Conservation (phyloP, 2,329 filamentous ascomycete genomes). For the Alternaria sp. region DNA sequence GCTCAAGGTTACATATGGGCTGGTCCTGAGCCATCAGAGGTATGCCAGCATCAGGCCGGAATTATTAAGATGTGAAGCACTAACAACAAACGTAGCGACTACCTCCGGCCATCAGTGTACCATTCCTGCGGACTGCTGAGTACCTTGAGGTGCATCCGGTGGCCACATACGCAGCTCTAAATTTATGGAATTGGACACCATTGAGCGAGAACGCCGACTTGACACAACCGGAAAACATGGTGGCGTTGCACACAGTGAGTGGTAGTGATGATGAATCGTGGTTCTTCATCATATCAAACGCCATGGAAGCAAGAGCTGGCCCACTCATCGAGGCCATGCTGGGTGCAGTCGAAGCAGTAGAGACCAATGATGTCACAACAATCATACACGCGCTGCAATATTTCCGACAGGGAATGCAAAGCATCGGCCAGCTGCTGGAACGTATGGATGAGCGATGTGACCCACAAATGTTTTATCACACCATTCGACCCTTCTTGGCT, state of each 20-base stretch:
- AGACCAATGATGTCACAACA: slow-evolving; percentile 46
- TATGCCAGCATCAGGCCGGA: slow-evolving; percentile 44
- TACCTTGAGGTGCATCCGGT: slow-evolving; percentile 46
- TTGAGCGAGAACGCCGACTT: slow-evolving; percentile 29
- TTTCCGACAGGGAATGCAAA: slow-evolving; percentile 53
- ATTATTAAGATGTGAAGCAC: background rate
- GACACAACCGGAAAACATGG: slow-evolving; percentile 41
- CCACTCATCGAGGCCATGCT: slow-evolving; percentile 57
- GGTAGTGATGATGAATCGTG: slow-evolving; percentile 48
- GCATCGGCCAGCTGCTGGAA: slow-evolving; percentile 53
- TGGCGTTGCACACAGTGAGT: slow-evolving; percentile 41
- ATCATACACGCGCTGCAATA: slow-evolving; percentile 52
- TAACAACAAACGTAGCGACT: slow-evolving; percentile 33
- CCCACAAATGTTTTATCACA: slow-evolving; percentile 61
- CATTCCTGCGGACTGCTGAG: slow-evolving; percentile 38
- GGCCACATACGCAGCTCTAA: slow-evolving; percentile 46
- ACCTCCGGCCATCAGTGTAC: slow-evolving; percentile 41
- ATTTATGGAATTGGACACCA: slow-evolving; percentile 47
- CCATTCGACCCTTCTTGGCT: slow-evolving; percentile 61
- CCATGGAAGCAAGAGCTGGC: slow-evolving; percentile 61
- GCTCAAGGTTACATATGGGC: slow-evolving; percentile 85
- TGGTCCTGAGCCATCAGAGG: slow-evolving; percentile 72
- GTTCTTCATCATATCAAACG: slow-evolving; percentile 62
- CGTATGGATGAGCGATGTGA: slow-evolving; percentile 62
- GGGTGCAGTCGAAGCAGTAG: slow-evolving; percentile 57